Evolutionary conservation across 495 filamentous ascomycete genomes (phyloP).

Genomic region (Pseudevernia furfuracea): DNA sequence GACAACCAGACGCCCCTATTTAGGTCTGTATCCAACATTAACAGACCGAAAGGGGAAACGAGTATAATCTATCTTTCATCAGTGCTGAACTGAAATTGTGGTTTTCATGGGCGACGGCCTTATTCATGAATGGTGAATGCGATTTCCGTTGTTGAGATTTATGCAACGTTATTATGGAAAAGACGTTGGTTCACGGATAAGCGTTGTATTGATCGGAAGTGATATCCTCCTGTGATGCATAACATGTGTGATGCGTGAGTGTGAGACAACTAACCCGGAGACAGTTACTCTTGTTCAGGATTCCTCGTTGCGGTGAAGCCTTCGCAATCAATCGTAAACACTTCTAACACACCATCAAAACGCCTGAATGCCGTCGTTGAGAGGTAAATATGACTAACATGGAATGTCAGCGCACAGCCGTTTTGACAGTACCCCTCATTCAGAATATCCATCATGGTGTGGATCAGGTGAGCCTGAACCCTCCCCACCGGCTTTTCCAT

Average conservation of each 20-base stretch:
- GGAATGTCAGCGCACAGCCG: neutral
- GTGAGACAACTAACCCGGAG: neutral
- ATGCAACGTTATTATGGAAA: no score
- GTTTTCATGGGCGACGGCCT: no score
- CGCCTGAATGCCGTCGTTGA: neutral
- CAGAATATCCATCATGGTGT: neutral
- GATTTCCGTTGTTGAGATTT: no score
- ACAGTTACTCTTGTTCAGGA: neutral
- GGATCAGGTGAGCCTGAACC: neutral
- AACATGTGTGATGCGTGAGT: neutral
- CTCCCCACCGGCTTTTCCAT: neutral
- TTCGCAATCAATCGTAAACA: neutral
- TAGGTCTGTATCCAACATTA: no score
- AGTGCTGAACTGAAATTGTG: no score
- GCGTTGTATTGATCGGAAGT: no score
- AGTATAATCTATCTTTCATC: no score
- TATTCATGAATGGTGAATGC: no score
- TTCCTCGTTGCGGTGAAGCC: neutral
- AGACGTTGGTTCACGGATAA: neutral
- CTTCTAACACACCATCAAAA: neutral
- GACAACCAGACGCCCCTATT: no score
- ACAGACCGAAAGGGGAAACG: no score
- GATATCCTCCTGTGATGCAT: neutral
- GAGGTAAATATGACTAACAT: neutral
- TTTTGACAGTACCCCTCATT: neutral